These are phyloP conservation scores for Passalora sequoiae DNA, from an alignment of 2,329 filamentous ascomycete species.

Conservation along the genomic window DNA sequence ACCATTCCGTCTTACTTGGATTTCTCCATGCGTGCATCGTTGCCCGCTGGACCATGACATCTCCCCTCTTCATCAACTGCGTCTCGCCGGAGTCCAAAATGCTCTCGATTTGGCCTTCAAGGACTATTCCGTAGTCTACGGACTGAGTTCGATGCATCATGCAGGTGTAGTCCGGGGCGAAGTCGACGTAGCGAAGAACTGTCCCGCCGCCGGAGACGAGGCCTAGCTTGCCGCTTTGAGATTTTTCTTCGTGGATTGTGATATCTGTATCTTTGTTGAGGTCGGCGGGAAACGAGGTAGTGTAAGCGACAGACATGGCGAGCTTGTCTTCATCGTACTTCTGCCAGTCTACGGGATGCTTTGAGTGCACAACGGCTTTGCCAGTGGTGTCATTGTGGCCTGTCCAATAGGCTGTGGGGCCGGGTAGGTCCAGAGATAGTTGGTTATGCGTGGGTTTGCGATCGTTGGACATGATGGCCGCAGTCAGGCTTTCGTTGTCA, in stretches of 20 bases:
- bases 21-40: conserved; percentile 37
- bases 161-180: conserved; percentile 31
- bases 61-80: conserved; percentile 33
- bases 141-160: conserved; percentile 37
- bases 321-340: conserved; percentile 42
- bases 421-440: conserved; percentile 28
- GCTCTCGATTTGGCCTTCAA: conserved; percentile 33
- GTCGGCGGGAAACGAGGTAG: conserved; percentile 47
- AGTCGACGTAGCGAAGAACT: conserved; percentile 41
- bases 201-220: conserved; percentile 48
- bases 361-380: conserved; percentile 33
- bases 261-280: conserved; percentile 47
- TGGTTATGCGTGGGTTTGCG: conserved; percentile 30
- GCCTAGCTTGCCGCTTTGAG: conserved; percentile 43
- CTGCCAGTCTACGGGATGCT: conserved; percentile 30
- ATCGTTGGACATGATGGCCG: conserved; percentile 11
- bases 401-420: conserved; percentile 33
- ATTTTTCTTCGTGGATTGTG: conserved; percentile 41
- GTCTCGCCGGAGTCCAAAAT: conserved; percentile 33
- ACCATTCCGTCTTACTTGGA: conserved; percentile 30
- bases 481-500: too few relatives aligned
- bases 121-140: conserved; percentile 36
- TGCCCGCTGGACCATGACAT: conserved; percentile 37
- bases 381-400: conserved; percentile 30
- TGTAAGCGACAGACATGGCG: conserved; percentile 49